Percentiles rank a stretch among this genome's conserved stretches.
Conservation (phyloP, 179 eudicot genomes). For the Pouteria campechiana region DNA sequence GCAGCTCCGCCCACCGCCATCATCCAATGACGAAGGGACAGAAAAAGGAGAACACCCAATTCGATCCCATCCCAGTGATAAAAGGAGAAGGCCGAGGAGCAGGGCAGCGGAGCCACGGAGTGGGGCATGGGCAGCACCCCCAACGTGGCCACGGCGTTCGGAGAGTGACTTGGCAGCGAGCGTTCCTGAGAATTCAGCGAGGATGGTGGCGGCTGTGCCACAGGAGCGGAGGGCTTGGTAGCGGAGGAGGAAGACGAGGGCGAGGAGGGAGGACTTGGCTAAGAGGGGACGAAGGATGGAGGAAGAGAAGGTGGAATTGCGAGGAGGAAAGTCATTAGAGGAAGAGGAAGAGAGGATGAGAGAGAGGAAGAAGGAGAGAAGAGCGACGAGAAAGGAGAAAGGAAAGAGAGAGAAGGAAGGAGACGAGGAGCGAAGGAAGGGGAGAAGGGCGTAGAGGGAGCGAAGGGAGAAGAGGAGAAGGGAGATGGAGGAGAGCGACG, state of each 20-base stretch:
- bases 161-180: constrained; percentile 42
- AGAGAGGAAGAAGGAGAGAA: constrained; percentile 59
- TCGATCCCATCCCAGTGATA: constrained; percentile 91
- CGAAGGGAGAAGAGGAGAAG: constrained; percentile 45
- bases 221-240: constrained; percentile 86
- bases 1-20: constrained; percentile 41
- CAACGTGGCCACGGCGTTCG: constrained; percentile 22
- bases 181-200: constrained; percentile 73
- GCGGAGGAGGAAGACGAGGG: constrained; percentile 60
- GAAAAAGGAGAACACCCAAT: constrained; percentile 82
- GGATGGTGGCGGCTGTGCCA: constrained; percentile 78
- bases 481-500: constrained; percentile 23
- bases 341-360: constrained; percentile 72
- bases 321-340: constrained; percentile 41
- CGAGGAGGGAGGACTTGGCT: constrained; percentile 48
- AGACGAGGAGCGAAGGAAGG: constrained; percentile 73
- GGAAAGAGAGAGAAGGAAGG: constrained; percentile 48
- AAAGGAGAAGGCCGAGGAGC: constrained; percentile 42
- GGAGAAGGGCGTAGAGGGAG: constrained; percentile 49
- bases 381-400: constrained; percentile 41
- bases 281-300: constrained; percentile 29
- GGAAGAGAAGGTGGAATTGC: constrained; percentile 20
- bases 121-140: constrained; percentile 34
- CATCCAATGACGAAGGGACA: constrained; percentile 29
- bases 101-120: constrained; percentile 59